Conservation (phyloP, 805 yeast genomes). For the Schizosaccharomyces japonicus region DNA sequence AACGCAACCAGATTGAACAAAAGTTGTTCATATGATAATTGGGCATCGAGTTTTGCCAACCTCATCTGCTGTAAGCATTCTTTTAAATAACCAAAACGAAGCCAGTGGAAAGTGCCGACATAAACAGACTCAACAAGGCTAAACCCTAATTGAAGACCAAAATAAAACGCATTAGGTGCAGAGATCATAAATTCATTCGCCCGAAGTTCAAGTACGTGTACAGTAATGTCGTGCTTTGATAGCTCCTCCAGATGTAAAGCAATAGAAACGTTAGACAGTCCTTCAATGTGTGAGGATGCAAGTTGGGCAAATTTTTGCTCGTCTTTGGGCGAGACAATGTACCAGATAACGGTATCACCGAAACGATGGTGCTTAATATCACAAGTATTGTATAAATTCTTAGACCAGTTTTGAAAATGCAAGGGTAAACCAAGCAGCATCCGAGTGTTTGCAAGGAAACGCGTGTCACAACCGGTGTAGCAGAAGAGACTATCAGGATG, state of each 20-base stretch:
- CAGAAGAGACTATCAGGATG: conserved; percentile 16
- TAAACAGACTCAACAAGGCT: conserved; percentile 26
- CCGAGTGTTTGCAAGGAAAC: conserved; percentile 94
- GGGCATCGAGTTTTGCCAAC: background rate
- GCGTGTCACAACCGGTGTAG: conserved; percentile 20
- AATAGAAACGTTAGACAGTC: conserved; percentile 66
- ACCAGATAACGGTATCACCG: conserved; percentile 84
- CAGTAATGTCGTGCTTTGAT: conserved; percentile 21
- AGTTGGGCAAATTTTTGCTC: conserved; percentile 37
- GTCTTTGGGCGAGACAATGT: conserved; percentile 54
- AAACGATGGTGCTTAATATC: conserved; percentile 79
- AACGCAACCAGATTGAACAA: background rate
- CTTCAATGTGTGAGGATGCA: conserved; percentile 43
- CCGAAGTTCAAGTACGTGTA: conserved; percentile 40
- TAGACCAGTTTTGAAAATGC: conserved; percentile 90
- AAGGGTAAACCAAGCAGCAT: conserved; percentile 70
- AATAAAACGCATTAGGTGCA: conserved; percentile 72
- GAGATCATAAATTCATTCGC: conserved; percentile 68
- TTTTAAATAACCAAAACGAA: conserved; percentile 10
- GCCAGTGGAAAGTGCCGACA: conserved; percentile 20
- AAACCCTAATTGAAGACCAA: conserved; percentile 73
- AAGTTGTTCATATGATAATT: background rate
- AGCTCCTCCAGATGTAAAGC: conserved; percentile 45
- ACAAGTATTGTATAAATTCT: conserved; percentile 77
- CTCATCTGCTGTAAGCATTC: background rate